Evolutionary conservation across 2,329 filamentous ascomycete species (phyloP), one percentile per base, ranked within the genome.

Genomic region (Gliomastix tumulicola): DNA sequence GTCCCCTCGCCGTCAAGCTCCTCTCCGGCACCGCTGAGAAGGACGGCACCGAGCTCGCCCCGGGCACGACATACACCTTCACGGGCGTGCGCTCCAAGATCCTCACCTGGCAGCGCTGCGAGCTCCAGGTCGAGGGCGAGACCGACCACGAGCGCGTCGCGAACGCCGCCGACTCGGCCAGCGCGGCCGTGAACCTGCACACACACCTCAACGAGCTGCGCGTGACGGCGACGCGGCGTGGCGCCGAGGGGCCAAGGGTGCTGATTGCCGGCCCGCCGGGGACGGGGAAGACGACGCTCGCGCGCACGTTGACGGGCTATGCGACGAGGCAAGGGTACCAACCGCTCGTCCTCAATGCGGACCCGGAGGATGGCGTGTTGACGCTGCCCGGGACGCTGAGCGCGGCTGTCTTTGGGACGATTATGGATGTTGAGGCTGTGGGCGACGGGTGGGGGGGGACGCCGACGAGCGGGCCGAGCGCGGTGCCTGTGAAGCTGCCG

Each of bases 31-130:
- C 82, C 2, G 92, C 90, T 34, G 92, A 98, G 60, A 79, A 94
- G 53, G 95, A 97, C 56, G 92, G 92, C 55, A 89, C 90, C 38
- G 92, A 98, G 64, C 82, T 98, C 30, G 88, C 88, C 10, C 73
- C 77, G 9, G 84, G 83, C 39, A 83, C 84, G 35, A 72, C 76
- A 9, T 97, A 97, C 65, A 81, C 72, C 21, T 90, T 98, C 60
- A 74, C 76, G 32, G 85, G 87, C 38, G 76, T 76, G 47, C 94
- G 94, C 65, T 84, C 85, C 40, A 89, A 90, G 42, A 83, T 98
- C 51, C 86, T 86, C 59, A 94, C 89, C 35, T 95, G 88, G 83
- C 80, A 90, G 53, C 90, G 92, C 49, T 96, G 88, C 62, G 79
- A 79, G 36, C 66, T 98, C 42, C 86, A 96, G 59, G 71, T 96